Evolutionary conservation across 2,329 filamentous ascomycete species (phyloP).

Genomic region (Xylariaceae sp.): DNA sequence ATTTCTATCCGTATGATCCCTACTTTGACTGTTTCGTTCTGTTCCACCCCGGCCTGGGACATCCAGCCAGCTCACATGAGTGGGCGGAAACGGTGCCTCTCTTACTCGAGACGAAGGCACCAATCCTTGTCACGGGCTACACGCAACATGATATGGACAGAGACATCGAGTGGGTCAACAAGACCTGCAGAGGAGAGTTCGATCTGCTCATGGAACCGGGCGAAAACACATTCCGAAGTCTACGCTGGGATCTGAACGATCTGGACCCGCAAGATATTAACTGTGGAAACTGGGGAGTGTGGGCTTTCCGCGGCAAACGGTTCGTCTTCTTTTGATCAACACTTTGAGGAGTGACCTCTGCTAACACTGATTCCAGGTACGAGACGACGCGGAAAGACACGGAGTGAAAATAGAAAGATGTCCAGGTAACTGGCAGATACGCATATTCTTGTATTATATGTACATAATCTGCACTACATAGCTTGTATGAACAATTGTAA

Average conservation of each 20-base stretch:
- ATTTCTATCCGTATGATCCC: conserved; percentile 92
- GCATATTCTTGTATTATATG: too few relatives aligned
- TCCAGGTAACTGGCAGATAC: too few relatives aligned
- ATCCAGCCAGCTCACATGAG: conserved; percentile 88
- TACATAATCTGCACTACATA: too few relatives aligned
- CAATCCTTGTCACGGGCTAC: conserved; percentile 92
- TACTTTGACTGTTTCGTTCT: conserved; percentile 98
- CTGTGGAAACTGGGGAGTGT: conserved; percentile 95
- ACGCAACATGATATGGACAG: conserved; percentile 92
- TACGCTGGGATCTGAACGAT: conserved; percentile 96
- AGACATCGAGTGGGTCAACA: conserved; percentile 84
- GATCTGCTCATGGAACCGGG: conserved; percentile 88
- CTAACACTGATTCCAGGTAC: conserved; percentile 46
- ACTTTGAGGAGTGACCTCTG: conserved; percentile 2
- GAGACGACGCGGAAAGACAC: conserved; percentile 57
- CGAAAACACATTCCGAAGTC: conserved; percentile 88
- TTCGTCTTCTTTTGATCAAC: conserved; percentile 42
- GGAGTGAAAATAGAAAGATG: conserved; percentile 22
- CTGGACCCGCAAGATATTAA: conserved; percentile 89
- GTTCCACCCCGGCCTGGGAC: conserved; percentile 94
- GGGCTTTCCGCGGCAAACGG: conserved; percentile 97
- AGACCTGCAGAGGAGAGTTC: conserved; percentile 84
- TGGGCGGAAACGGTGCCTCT: conserved; percentile 89
- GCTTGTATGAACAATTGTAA: too few relatives aligned
- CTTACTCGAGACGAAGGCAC: conserved; percentile 90